Evolutionary conservation across 257 asterid species (phyloP), one percentile per base, ranked within the genome.

Genomic region (Solanum phureja): DNA sequence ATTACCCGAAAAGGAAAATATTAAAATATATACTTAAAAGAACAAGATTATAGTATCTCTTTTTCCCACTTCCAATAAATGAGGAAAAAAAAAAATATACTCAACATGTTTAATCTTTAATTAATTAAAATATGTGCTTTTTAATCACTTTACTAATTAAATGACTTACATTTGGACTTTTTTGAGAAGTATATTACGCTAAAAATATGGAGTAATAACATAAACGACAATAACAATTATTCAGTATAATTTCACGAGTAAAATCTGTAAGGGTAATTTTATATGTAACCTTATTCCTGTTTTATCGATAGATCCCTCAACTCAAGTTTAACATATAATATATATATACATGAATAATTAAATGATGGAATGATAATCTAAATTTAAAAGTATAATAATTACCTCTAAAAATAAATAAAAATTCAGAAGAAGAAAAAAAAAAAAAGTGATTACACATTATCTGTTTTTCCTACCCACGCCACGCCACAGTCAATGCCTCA

Each of bases 261-360:
- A 2, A 58, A 2, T 21, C 3, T 60, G 13, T 58, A 21, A 58
- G 12, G 5, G 0, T 58, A 23, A 1, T 58, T 62, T 1, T 23
- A 62, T 23, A 19, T 4, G 14, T 0, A 24, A 62, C 12, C 31
- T 10, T 62, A 23, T 8, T 8, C 71, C 1, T 10, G 27, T 62
- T 10, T 62, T 62, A 23, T 9, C 1, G 3, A 0, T 64, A 62
- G 27, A 62, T 4, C 31, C 0, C 12, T 62, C 0, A 0, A 62
- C 69, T 62, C 29, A 60, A 62, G 18, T 64, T n/a, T n/a, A 10
- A 4, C 33, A 24, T n/a, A 31, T 1, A 1, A 31, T 3, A 42
- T 3, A 44, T 44, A 11, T 44, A 44, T 44, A 3, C 68, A 2
- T 56, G 11, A 19, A 56, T 56, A 19, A 56, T 56, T 56, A 56